Percentiles rank a stretch among this genome's conserved stretches.
These are phyloP conservation scores for Umbelopsis ramanniana DNA, from an alignment of 192 early-diverging fungal species.

Conservation along the genomic window DNA sequence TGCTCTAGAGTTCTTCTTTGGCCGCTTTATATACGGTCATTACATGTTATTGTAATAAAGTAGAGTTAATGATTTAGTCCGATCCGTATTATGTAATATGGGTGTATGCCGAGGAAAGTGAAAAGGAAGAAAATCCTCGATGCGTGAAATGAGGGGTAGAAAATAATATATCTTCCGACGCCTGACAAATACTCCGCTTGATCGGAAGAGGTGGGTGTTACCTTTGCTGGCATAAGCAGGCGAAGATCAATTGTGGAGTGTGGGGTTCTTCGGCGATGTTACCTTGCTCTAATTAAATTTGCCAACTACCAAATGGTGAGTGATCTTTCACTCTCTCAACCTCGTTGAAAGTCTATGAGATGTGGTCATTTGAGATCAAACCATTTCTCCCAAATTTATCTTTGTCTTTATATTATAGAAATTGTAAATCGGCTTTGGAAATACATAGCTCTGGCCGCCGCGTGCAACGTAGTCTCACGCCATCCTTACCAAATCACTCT, in stretches of 20 bases:
- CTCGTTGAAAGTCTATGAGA: too few relatives aligned
- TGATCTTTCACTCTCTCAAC: too few relatives aligned
- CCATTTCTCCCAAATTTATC: not conserved
- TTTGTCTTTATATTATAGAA: not conserved
- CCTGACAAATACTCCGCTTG: constrained; percentile 15
- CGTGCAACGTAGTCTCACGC: not conserved
- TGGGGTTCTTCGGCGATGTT: not conserved
- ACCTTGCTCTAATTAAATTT: not conserved
- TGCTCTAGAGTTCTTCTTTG: not conserved
- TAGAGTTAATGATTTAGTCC: not conserved
- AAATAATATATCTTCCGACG: not conserved
- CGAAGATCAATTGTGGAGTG: constrained; percentile 2
- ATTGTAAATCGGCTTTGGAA: not conserved
- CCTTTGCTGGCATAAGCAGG: not conserved
- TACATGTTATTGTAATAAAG: not conserved
- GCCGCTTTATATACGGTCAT: not conserved
- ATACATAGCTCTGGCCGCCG: not conserved
- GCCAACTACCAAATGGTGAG: not conserved
- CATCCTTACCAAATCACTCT: constrained; percentile 4
- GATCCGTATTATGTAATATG: constrained; percentile 13
- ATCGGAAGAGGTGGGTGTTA: not conserved
- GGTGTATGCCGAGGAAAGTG: not conserved
- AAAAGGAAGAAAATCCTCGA: not conserved
- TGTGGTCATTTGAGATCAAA: too few relatives aligned
- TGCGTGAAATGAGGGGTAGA: not conserved